These are phyloP conservation scores for Astrocystis sublimbata DNA, from an alignment of 495 filamentous ascomycete genomes.

Conservation along the genomic window DNA sequence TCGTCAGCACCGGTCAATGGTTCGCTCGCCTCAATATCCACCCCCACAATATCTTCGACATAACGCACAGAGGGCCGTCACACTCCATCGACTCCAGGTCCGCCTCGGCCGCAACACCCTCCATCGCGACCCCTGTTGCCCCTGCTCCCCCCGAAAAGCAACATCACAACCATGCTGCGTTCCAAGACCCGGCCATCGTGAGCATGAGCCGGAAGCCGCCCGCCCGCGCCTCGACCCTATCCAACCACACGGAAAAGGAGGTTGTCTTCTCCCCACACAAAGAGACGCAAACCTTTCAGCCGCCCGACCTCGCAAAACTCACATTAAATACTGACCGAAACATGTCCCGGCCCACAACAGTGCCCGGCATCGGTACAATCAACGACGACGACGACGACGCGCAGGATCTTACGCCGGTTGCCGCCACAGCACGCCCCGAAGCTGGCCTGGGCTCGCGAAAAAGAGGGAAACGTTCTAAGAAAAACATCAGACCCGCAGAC, in stretches of 20 bases:
- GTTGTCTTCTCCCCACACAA: slow-evolving; percentile 29
- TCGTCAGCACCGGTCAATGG: slow-evolving; percentile 25
- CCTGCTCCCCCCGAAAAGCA: slow-evolving; percentile 13
- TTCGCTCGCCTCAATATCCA: slow-evolving; percentile 19
- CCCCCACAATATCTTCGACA: slow-evolving; percentile 38
- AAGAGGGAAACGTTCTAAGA: slow-evolving; percentile 35
- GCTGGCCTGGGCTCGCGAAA: slow-evolving; percentile 27
- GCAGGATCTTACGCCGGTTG: slow-evolving; percentile 12
- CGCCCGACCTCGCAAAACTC: slow-evolving; percentile 11
- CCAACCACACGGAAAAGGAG: slow-evolving; percentile 24
- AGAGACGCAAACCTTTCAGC: slow-evolving; percentile 23
- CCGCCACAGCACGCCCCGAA: slow-evolving; percentile 10
- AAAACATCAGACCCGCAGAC: slow-evolving; percentile 21
- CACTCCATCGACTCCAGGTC: slow-evolving; percentile 27
- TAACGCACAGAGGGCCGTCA: slow-evolving; percentile 50
- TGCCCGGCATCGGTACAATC: background rate
- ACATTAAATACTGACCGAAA: slow-evolving; percentile 20
- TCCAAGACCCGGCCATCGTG: slow-evolving; percentile 58
- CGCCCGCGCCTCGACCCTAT: slow-evolving; percentile 20
- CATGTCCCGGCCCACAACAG: slow-evolving; percentile 1
- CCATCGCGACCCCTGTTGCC: slow-evolving; percentile 3
- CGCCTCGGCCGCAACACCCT: background rate
- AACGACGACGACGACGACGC: slow-evolving; percentile 17
- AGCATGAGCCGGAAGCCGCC: slow-evolving; percentile 41
- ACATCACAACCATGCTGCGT: slow-evolving; percentile 29